Percentiles rank a stretch among this genome's conserved stretches.
phyloP scores from a whole-genome alignment of 495 filamentous ascomycete species.

The Aspergillus nidulans region DNA sequence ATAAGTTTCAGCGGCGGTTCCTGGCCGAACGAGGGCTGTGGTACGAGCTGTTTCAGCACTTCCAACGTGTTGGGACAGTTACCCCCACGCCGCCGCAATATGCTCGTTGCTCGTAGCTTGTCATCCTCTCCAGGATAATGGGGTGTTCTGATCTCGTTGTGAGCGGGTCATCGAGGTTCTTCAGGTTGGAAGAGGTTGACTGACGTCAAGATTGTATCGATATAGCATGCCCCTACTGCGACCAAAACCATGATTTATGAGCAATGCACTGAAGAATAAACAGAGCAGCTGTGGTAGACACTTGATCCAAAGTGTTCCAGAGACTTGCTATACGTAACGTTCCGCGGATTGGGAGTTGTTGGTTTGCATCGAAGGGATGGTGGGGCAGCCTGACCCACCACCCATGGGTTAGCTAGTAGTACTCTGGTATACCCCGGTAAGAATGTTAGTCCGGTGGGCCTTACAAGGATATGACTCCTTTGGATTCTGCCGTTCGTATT shows the following conservation, averaged over 20 bases:
- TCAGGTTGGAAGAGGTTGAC: constrained; percentile 25
- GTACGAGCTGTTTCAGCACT: constrained; percentile 59
- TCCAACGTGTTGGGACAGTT: constrained; percentile 70
- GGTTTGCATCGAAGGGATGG: no score
- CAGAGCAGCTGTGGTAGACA: no score
- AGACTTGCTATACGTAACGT: no score
- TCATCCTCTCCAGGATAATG: constrained; percentile 65
- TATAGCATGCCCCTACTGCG: constrained; percentile 60
- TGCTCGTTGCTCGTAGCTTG: constrained; percentile 60
- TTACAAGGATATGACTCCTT: no score
- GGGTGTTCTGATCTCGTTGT: constrained; percentile 46
- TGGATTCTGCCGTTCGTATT: no score
- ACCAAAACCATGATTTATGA: constrained; percentile 37
- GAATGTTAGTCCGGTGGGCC: no score
- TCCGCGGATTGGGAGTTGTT: no score
- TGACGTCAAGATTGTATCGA: constrained; percentile 65
- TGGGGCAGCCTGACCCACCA: constrained; percentile 6
- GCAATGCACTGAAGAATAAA: not conserved
- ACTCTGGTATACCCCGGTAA: not conserved
- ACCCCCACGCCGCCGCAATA: constrained; percentile 60
- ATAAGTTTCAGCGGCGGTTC: constrained; percentile 33
- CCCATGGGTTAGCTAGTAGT: no score
- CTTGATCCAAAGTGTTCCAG: no score
- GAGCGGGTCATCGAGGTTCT: constrained; percentile 9
- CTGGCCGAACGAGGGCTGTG: constrained; percentile 2